A percentile compares a stretch with the other conserved stretches of the same genome.
These are phyloP conservation scores for Solanum dulcamara DNA, from an alignment of 257 asterid genomes.

Conservation along the genomic window DNA sequence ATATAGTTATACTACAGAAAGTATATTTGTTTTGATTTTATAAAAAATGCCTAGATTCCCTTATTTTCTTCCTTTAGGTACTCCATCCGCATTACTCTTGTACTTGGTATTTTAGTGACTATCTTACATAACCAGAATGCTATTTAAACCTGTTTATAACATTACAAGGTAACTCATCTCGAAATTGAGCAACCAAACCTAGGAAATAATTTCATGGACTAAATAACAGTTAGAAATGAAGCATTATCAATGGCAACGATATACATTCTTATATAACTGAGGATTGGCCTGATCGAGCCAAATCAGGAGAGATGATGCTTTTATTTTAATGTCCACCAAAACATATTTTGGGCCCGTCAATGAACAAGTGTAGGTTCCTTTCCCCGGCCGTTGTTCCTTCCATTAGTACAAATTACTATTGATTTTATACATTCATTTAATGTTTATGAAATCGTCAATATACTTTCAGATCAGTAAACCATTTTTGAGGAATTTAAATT, in stretches of 20 bases:
- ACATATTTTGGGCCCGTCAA: slow-evolving; percentile 30
- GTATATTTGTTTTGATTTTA: background rate
- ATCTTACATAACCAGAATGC: background rate
- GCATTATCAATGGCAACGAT: background rate
- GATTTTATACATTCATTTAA: background rate
- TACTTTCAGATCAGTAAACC: background rate
- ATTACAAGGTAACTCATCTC: background rate
- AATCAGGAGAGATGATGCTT: slow-evolving; percentile 60
- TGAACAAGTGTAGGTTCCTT: background rate
- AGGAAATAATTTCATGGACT: background rate
- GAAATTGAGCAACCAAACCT: background rate
- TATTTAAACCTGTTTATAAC: background rate
- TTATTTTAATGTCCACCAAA: slow-evolving; percentile 71
- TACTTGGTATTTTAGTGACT: background rate
- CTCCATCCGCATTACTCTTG: background rate
- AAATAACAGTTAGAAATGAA: background rate
- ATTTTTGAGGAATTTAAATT: background rate
- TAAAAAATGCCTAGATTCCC: background rate
- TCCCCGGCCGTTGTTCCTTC: background rate
- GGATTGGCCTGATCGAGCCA: slow-evolving; percentile 67
- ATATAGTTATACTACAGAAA: background rate
- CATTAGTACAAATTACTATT: too few relatives aligned
- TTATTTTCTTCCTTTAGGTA: background rate
- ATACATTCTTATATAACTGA: slow-evolving; percentile 28
- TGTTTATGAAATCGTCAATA: background rate